Evolutionary conservation across 2,329 filamentous ascomycete species (phyloP).

Genomic region (Nothophaeocryptopus gaeumannii): DNA sequence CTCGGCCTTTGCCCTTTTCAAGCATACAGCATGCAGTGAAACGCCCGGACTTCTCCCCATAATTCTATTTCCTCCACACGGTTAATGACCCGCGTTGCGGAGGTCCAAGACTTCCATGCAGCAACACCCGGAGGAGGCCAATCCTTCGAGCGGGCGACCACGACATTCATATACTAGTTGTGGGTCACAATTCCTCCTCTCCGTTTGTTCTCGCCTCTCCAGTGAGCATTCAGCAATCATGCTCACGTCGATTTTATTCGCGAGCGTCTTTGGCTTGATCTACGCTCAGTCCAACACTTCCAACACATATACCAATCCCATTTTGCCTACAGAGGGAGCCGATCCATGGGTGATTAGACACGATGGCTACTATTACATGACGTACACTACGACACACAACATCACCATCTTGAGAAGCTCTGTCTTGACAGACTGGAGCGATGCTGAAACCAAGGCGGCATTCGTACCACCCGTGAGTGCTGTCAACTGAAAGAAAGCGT

Average conservation of each 20-base stretch:
- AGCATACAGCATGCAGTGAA: too few species aligned
- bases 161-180: too few species aligned
- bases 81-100: too few species aligned
- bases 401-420: slow-evolving; percentile 45
- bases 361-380: slow-evolving; percentile 45
- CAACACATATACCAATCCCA: slow-evolving; percentile 46
- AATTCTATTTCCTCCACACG: too few species aligned
- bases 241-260: slow-evolving; percentile 3
- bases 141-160: too few species aligned
- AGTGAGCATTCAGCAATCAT: too few species aligned
- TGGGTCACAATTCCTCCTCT: too few species aligned
- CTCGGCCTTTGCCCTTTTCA: too few species aligned
- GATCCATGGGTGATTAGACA: slow-evolving; percentile 48
- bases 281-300: slow-evolving; percentile 22
- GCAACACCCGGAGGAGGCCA: too few species aligned
- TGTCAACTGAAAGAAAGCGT: neutral
- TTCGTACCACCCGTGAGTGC: slow-evolving; percentile 40
- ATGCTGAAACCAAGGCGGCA: slow-evolving; percentile 43
- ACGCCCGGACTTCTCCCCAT: too few species aligned
- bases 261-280: slow-evolving; percentile 12
- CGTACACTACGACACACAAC: slow-evolving; percentile 44
- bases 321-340: slow-evolving; percentile 41
- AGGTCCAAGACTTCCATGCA: too few species aligned
- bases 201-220: too few species aligned
- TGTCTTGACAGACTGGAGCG: slow-evolving; percentile 44